These are phyloP conservation scores for Allium sativum DNA, from an alignment of 106 monocot species.

Conservation along the genomic window DNA sequence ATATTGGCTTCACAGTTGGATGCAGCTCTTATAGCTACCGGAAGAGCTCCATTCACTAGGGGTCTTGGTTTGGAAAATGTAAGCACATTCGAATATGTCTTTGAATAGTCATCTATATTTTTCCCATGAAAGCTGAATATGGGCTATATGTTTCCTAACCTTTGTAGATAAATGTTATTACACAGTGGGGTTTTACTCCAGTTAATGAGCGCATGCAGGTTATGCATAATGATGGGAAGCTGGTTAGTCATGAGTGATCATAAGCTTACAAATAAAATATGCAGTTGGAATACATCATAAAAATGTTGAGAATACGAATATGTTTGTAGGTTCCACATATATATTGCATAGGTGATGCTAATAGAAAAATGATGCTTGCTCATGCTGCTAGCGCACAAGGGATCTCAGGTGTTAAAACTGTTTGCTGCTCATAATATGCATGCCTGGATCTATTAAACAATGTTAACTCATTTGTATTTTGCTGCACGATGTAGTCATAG, in stretches of 20 bases:
- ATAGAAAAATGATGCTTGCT: constrained; percentile 99
- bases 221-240: constrained; percentile 52
- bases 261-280: not conserved
- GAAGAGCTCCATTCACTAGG: constrained; percentile 92
- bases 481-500: constrained; percentile 49
- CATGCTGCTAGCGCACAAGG: constrained; percentile 99
- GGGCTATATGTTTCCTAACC: no score
- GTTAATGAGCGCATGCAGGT: constrained; percentile 96
- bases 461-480: not conserved
- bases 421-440: not conserved
- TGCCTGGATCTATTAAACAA: not conserved
- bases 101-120: not conserved
- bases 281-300: not conserved
- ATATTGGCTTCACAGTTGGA: constrained; percentile 50
- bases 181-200: constrained; percentile 90
- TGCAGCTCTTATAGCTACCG: constrained; percentile 97
- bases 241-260: constrained; percentile 35
- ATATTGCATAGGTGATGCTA: constrained; percentile 97
- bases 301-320: not conserved
- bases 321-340: constrained; percentile 70
- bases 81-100: constrained; percentile 7
- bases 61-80: constrained; percentile 98
- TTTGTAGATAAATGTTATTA: constrained; percentile 77
- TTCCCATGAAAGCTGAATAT: not conserved
- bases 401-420: constrained; percentile 62